These are phyloP conservation scores for Fusarium metavorans DNA, from an alignment of 2,329 filamentous ascomycete genomes.

Conservation along the genomic window DNA sequence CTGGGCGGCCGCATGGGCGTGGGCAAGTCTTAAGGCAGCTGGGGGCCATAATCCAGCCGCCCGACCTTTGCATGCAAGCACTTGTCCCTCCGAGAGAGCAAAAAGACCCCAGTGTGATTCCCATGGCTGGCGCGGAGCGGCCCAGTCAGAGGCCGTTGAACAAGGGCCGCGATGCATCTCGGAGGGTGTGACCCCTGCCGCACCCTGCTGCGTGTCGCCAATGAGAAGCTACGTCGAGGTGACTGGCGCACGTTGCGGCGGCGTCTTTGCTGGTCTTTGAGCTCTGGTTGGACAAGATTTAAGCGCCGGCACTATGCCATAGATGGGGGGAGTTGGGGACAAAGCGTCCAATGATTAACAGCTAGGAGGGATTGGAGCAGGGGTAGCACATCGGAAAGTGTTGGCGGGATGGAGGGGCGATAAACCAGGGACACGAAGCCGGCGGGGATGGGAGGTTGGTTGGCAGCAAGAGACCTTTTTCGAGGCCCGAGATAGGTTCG, in stretches of 20 bases:
- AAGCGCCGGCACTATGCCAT: conserved; percentile 44
- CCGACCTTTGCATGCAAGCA: conserved; percentile 37
- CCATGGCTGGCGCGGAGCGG: conserved; percentile 31
- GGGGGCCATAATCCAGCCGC: conserved; percentile 41
- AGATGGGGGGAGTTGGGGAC: conserved; percentile 3
- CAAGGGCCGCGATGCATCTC: conserved; percentile 29
- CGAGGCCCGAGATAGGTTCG: not conserved
- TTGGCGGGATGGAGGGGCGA: not conserved
- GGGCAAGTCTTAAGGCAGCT: conserved; percentile 43
- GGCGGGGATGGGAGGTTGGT: conserved; percentile 14
- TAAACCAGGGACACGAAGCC: not conserved
- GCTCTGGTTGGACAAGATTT: conserved; percentile 40
- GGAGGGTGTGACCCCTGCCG: conserved; percentile 38
- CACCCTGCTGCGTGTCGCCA: conserved; percentile 32
- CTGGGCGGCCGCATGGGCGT: conserved; percentile 34
- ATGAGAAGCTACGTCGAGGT: conserved; percentile 22
- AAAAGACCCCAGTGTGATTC: conserved; percentile 44
- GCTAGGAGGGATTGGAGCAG: not conserved
- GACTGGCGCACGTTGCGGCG: conserved; percentile 8
- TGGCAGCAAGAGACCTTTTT: not conserved
- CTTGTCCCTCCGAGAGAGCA: conserved; percentile 12
- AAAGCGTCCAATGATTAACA: conserved; percentile 28
- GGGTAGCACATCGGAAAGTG: conserved; percentile 14
- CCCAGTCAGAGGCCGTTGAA: conserved; percentile 44
- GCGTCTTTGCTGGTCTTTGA: conserved; percentile 3